Evolutionary conservation across 2,329 filamentous ascomycete species (phyloP), one percentile per base, ranked within the genome.

Genomic region (Pestalotiopsis sp.): DNA sequence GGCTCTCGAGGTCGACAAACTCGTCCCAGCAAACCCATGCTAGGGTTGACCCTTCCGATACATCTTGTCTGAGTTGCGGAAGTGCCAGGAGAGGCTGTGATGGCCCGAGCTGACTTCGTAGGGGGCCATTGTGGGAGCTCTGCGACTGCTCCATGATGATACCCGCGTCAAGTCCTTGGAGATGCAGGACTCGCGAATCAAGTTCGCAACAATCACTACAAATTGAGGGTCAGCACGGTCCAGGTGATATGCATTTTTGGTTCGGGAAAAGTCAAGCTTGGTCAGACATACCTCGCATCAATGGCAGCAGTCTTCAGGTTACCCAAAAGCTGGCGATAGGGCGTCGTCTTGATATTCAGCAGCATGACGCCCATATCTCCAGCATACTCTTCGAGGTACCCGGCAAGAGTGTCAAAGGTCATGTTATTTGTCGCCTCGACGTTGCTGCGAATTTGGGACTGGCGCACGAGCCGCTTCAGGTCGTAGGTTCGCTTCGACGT

Each of bases 21-120:
- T 76, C 75, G 65, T 76, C 75, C 74, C 75, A 76, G 63, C 75
- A 76, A 5, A 76, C 74, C 74, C 74, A 76, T 31, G 75, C 75
- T 58, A 76, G 61, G 72, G 75, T 76, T 1, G 75, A 76, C 23
- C 75, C 75, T 5, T 49, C 67, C 23, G 71, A 71, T 49, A 38
- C 59, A 14, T 61, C 62, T 56, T 74, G 69, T 70, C 72, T 11
- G 72, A 57, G 45, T 64, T 72, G 25, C n/a, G 45, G 17, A n/a
- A 52, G 14, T 3, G 45, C 45, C n/a, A 52, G 6, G 7, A 52
- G 45, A 3, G 71, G 71, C 52, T 70, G 70, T 4, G 67, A 25
- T 7, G 71, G 66, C 41, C 69, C 70, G 3, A 56, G 36, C 52
- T 71, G 70, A 36, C 61, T 68, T 58, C 56, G 38, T 4, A 73